Evolutionary conservation across 1,284 basidiomycete species (phyloP), one percentile per base, ranked within the genome.

Genomic region (Cystobasidiaceae sp.): DNA sequence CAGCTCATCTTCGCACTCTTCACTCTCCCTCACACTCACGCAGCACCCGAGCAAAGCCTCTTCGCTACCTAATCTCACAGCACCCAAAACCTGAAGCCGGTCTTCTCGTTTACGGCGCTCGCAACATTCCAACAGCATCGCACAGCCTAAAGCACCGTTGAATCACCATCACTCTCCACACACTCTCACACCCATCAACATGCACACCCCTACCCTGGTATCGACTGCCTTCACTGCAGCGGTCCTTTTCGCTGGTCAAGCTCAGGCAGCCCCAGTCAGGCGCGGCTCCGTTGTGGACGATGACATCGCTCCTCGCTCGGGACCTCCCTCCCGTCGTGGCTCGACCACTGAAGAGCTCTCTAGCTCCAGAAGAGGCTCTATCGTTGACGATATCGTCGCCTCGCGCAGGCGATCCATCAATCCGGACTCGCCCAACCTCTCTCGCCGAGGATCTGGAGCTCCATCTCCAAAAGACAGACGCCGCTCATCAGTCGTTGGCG

Each of bases 161-260:
- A n/a, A n/a, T n/a, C n/a, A n/a, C n/a, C n/a, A n/a, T n/a, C n/a
- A n/a, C n/a, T n/a, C n/a, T n/a, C n/a, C n/a, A n/a, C n/a, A n/a
- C n/a, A n/a, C n/a, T n/a, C n/a, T n/a, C n/a, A n/a, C n/a, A n/a
- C n/a, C n/a, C n/a, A 32, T 1, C 23, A 64, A 34, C 11, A 64
- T 64, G 61, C 61, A 64, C 44, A 64, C 61, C 2, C 61, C 61
- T 9, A 64, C 61, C 48, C 61, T 64, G 32, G 32, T 64, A 13
- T 49, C 39, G 6, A 64, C 61, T 8, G 61, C 61, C 23, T 64
- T 64, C 52, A 64, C 61, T 8, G 61, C 61, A 3, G 61, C 61
- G 23, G 50, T 45, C 4, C 52, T 64, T 17, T 51, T 64, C 41
- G 60, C 60, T 32, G 61, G 61, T 11, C 23, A 48, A 15, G 33